Evolutionary conservation across 1,284 basidiomycete genomes (phyloP).

Genomic region (Singerocomus inundabilis): DNA sequence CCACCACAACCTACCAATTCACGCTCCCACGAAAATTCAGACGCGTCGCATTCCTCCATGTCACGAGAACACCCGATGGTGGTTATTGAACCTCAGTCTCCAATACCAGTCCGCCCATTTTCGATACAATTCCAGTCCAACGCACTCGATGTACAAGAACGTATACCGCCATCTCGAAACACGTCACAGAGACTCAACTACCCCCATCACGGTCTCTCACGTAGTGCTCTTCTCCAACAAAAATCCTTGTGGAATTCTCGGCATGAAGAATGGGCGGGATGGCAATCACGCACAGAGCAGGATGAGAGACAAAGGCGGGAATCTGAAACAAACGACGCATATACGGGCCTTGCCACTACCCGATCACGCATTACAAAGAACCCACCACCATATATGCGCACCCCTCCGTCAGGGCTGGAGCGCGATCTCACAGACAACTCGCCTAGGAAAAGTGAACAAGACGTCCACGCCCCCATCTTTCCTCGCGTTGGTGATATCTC

Average conservation of each 20-base stretch:
- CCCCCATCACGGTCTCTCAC: slow-evolving; percentile 56
- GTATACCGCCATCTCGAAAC: slow-evolving; percentile 1
- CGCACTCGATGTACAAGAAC: slow-evolving; percentile 2
- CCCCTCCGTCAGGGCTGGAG: slow-evolving; percentile 30
- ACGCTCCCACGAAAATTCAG: neutral
- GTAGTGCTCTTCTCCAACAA: slow-evolving; percentile 51
- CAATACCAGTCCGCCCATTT: slow-evolving; percentile 23
- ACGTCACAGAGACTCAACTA: slow-evolving; percentile 24
- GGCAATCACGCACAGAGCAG: slow-evolving; percentile 28
- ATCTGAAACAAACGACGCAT: slow-evolving; percentile 32
- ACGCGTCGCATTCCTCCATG: neutral
- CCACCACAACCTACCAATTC: slow-evolving; percentile 8
- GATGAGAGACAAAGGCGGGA: slow-evolving; percentile 19
- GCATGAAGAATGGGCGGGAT: slow-evolving; percentile 48
- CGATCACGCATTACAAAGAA: neutral
- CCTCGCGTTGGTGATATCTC: slow-evolving; percentile 64
- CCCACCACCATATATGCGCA: slow-evolving; percentile 21
- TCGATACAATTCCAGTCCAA: neutral
- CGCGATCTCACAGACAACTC: slow-evolving; percentile 21
- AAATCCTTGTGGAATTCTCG: slow-evolving; percentile 60
- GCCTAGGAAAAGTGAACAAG: slow-evolving; percentile 14
- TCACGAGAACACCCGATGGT: slow-evolving; percentile 3
- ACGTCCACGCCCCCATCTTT: slow-evolving; percentile 43
- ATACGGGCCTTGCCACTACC: slow-evolving; percentile 18
- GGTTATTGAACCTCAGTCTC: slow-evolving; percentile 12